These are phyloP conservation scores for Saccharomycopsis capsularis DNA, from an alignment of 805 yeast species.

Conservation along the genomic window DNA sequence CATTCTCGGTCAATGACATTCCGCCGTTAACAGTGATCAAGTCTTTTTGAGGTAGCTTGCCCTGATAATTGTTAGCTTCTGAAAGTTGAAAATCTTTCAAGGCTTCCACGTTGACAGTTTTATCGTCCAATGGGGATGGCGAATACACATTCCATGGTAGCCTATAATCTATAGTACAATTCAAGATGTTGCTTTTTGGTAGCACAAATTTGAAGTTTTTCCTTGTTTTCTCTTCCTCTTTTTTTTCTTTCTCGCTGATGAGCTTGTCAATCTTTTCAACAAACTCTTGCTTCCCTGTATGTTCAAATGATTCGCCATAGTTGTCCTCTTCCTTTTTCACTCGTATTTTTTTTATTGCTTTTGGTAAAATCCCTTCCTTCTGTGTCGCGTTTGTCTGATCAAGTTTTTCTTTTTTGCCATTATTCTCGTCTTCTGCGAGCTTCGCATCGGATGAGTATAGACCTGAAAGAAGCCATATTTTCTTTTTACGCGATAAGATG, in stretches of 20 bases:
- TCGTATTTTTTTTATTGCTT: too few relatives aligned
- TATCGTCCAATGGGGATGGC: constrained; percentile 1
- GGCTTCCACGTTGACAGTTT: background rate
- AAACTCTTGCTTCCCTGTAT: too few relatives aligned
- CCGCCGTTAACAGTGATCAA: background rate
- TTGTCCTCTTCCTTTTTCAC: too few relatives aligned
- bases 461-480: constrained; percentile 8
- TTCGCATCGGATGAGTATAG: background rate
- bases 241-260: too few relatives aligned
- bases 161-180: background rate
- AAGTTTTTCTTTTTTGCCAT: background rate
- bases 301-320: too few relatives aligned
- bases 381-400: background rate
- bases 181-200: background rate
- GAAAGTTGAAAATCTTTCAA: background rate
- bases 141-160: constrained; percentile 9
- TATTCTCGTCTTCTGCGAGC: background rate
- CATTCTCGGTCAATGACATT: background rate
- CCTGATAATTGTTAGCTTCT: background rate
- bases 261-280: too few relatives aligned
- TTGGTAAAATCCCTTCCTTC: too few relatives aligned
- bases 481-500: background rate
- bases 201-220: background rate
- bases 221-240: too few relatives aligned
- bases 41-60: background rate